Conservation (phyloP, 2,329 filamentous ascomycete genomes). For the Colletotrichum phormii region DNA sequence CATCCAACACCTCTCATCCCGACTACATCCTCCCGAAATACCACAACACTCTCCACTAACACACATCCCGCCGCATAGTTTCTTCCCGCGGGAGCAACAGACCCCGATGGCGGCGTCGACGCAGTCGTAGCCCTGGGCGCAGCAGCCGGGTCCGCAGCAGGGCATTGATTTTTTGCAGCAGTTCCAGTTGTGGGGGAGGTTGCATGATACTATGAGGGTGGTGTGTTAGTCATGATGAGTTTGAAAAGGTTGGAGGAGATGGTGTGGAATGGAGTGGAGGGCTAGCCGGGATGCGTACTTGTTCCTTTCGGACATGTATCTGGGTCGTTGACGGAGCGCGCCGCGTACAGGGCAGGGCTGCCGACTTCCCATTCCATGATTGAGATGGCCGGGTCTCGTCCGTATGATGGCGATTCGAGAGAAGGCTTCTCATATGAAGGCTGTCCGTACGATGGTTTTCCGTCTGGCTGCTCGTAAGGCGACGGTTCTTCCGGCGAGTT, state of each 20-base stretch:
- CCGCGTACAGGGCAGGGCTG: neutral
- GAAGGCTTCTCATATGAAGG: too few relatives aligned
- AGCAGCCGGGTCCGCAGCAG: constrained; percentile 32
- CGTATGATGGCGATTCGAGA: too few relatives aligned
- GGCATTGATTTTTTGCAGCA: constrained; percentile 13
- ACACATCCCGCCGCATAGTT: constrained; percentile 16
- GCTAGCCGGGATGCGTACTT: neutral
- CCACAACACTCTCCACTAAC: constrained; percentile 26
- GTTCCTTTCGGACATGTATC: constrained; percentile 17
- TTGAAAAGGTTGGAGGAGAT: neutral
- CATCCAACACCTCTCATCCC: neutral
- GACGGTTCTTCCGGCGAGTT: too few relatives aligned
- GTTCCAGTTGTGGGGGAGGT: constrained; percentile 34
- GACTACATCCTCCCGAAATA: neutral
- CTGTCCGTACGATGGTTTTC: too few relatives aligned
- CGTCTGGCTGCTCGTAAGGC: too few relatives aligned
- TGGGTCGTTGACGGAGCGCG: neutral
- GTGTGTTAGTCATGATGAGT: neutral
- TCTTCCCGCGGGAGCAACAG: constrained; percentile 18
- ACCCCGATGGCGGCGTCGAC: constrained; percentile 22
- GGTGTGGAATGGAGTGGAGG: neutral
- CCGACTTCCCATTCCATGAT: neutral
- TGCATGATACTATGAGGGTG: constrained; percentile 11
- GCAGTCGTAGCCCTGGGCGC: constrained; percentile 11
- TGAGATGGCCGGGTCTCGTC: neutral